Conservation (phyloP, 495 filamentous ascomycete species). For the Letharia columbiana region DNA sequence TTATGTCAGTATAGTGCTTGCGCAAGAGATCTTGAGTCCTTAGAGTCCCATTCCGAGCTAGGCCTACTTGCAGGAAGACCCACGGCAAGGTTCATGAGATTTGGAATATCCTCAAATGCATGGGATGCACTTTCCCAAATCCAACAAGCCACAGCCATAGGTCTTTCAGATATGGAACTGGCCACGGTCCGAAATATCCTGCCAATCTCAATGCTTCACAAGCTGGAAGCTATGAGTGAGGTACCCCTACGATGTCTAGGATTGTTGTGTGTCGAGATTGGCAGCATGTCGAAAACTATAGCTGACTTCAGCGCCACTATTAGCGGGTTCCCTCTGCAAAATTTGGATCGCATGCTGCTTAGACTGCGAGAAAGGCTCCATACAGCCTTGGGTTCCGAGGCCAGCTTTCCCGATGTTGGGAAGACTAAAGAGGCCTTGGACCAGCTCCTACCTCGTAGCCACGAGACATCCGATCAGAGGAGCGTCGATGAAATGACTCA, state of each 20-base stretch:
- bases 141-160: slow-evolving; percentile 9
- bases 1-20: slow-evolving; percentile 22
- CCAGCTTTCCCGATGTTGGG: not conserved
- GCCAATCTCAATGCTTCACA: slow-evolving; percentile 17
- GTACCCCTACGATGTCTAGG: slow-evolving; percentile 26
- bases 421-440: not conserved
- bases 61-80: slow-evolving; percentile 19
- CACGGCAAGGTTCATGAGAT: slow-evolving; percentile 13
- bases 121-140: slow-evolving; percentile 6
- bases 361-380: slow-evolving; percentile 8
- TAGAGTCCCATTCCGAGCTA: slow-evolving; percentile 1
- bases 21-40: not conserved
- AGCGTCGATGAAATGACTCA: not conserved
- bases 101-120: not conserved
- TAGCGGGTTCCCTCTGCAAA: slow-evolving; percentile 22
- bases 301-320: slow-evolving; percentile 25
- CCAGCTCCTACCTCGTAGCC: not conserved
- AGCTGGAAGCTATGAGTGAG: slow-evolving; percentile 21
- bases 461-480: not conserved
- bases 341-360: slow-evolving; percentile 19
- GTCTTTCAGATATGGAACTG: slow-evolving; percentile 1
- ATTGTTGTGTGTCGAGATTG: slow-evolving; percentile 28
- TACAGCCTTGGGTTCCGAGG: not conserved
- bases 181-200: slow-evolving; percentile 17
- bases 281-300: slow-evolving; percentile 26